Evolutionary conservation across 2,329 filamentous ascomycete species (phyloP).

Genomic region (Cercospora janseana): DNA sequence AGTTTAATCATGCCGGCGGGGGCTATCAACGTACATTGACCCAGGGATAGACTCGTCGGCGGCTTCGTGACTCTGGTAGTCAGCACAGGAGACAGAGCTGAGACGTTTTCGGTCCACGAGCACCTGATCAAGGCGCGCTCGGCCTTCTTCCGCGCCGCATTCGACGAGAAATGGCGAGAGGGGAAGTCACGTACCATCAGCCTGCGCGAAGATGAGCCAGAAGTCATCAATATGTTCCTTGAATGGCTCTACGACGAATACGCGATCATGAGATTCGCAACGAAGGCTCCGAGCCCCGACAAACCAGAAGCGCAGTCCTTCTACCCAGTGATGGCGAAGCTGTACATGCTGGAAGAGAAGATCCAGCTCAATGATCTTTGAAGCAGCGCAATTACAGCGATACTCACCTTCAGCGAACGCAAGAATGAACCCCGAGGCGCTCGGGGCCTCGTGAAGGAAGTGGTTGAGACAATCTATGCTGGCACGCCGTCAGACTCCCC

Average conservation of each 20-base stretch:
- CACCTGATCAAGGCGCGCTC: slow-evolving; percentile 1
- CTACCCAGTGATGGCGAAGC: too few species aligned
- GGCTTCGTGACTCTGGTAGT: slow-evolving; percentile 12
- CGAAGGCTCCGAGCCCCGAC: not conserved
- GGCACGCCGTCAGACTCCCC: too few species aligned
- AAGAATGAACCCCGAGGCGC: too few species aligned
- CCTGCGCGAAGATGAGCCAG: slow-evolving; percentile 9
- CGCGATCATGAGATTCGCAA: not conserved
- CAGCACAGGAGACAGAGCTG: not conserved
- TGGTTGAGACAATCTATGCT: too few species aligned
- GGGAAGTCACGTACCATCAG: slow-evolving; percentile 5
- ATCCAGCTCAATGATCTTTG: too few species aligned
- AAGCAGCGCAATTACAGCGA: too few species aligned
- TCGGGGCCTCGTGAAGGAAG: too few species aligned
- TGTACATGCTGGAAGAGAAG: too few species aligned
- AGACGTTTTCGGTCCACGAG: slow-evolving; percentile 15
- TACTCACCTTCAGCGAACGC: too few species aligned
- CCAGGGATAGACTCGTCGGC: not conserved
- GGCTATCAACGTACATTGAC: too few species aligned
- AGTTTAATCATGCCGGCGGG: too few species aligned
- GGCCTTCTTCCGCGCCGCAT: slow-evolving; percentile 9
- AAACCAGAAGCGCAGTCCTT: too few species aligned
- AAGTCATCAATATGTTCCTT: slow-evolving; percentile 2
- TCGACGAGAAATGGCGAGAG: slow-evolving; percentile 17
- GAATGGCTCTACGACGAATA: slow-evolving; percentile 8